Evolutionary conservation across 2,329 filamentous ascomycete species (phyloP).

Genomic region (Sclerotinia subarctica): DNA sequence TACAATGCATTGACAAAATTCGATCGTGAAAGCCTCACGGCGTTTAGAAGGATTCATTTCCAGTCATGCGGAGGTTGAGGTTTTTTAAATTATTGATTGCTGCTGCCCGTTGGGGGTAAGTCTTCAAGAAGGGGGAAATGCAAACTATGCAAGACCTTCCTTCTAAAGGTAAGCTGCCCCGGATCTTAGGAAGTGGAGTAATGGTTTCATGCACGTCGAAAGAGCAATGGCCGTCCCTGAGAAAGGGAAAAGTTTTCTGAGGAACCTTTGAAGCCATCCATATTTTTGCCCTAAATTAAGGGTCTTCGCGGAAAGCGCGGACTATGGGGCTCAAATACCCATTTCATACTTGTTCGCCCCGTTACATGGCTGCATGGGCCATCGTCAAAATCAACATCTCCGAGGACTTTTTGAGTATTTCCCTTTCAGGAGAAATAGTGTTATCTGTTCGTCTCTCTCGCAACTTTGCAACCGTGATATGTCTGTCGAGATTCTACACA

Average conservation of each 20-base stretch:
- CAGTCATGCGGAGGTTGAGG: constrained; percentile 7
- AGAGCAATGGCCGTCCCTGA: neutral
- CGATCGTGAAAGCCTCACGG: constrained; percentile 15
- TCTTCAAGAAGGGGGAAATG: neutral
- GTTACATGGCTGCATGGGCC: neutral
- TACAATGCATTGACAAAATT: constrained; percentile 9
- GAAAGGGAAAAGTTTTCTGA: neutral
- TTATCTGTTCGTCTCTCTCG: neutral
- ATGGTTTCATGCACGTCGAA: neutral
- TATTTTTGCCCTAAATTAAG: constrained; percentile 11
- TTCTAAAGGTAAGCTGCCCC: neutral
- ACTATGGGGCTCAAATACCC: neutral
- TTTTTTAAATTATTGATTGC: neutral
- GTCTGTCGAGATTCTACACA: neutral
- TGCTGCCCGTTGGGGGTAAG: neutral
- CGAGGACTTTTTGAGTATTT: neutral
- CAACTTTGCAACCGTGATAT: neutral
- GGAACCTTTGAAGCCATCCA: neutral
- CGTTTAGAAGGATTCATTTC: neutral
- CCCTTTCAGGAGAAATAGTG: no score
- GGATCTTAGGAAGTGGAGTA: neutral
- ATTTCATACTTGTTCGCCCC: constrained; percentile 7
- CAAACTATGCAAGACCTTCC: neutral
- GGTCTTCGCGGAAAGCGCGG: constrained; percentile 13
- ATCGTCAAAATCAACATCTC: constrained; percentile 14